A percentile compares a stretch with the other conserved stretches of the same genome.
Evolutionary conservation across 306 rosid species (phyloP).

Genomic region (Luffa aegyptiaca): DNA sequence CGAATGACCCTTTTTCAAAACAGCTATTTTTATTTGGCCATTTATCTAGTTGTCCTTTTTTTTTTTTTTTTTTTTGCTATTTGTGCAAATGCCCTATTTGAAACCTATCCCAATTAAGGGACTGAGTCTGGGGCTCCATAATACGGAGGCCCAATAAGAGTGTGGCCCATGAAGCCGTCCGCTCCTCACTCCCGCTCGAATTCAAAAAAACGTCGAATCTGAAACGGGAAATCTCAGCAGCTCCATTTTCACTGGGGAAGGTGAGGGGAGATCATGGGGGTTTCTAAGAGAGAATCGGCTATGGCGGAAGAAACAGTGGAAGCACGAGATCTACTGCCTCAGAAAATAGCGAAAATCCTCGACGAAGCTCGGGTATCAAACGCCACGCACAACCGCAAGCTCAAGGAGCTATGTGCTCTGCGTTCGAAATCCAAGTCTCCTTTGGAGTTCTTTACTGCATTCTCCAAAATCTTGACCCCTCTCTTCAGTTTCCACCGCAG

Average conservation of each 20-base stretch:
- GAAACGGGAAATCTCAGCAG: neutral
- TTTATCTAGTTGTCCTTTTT: no score
- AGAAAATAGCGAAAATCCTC: conserved; percentile 46
- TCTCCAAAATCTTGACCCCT: conserved; percentile 50
- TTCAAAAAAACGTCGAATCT: neutral
- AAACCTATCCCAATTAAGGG: no score
- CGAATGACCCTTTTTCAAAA: no score
- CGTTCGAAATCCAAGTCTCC: conserved; percentile 40
- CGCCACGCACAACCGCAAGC: conserved; percentile 82
- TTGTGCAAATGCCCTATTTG: no score
- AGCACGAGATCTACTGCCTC: conserved; percentile 23
- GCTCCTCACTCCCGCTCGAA: conserved; percentile 7
- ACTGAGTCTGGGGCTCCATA: neutral
- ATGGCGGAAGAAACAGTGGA: conserved; percentile 15
- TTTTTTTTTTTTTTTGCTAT: no score
- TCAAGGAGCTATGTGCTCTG: conserved; percentile 63
- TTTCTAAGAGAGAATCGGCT: conserved; percentile 19
- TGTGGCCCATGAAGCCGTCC: neutral
- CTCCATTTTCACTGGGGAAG: conserved; percentile 1
- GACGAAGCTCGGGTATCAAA: conserved; percentile 59
- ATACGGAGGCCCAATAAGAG: neutral
- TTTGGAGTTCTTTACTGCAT: conserved; percentile 49
- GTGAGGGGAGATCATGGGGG: conserved; percentile 6
- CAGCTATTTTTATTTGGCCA: no score
- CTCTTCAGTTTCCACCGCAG: conserved; percentile 65